Evolutionary conservation across 2,329 filamentous ascomycete species (phyloP).

Genomic region (Rugonectria rugulosa): DNA sequence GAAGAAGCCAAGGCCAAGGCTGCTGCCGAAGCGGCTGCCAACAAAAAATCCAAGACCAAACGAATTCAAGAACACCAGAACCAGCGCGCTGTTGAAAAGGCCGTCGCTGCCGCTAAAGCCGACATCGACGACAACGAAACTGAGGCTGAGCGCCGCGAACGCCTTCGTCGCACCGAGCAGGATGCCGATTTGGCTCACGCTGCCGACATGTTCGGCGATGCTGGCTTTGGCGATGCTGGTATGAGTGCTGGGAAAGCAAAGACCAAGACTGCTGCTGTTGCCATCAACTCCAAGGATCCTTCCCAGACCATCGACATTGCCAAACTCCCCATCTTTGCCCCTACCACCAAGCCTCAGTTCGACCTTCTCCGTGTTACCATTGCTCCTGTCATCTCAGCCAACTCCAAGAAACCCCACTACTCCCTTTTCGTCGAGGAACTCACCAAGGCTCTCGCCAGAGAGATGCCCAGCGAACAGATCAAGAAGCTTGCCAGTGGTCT

Average conservation of each 20-base stretch:
- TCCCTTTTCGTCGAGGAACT: constrained; percentile 91
- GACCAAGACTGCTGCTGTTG: constrained; percentile 70
- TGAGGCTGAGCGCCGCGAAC: constrained; percentile 75
- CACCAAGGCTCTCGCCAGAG: constrained; percentile 83
- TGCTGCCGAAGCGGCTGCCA: constrained; percentile 84
- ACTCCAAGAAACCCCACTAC: constrained; percentile 91
- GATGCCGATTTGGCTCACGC: constrained; percentile 90
- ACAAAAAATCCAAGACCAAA: constrained; percentile 88
- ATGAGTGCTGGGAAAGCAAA: constrained; percentile 71
- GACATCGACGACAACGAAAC: constrained; percentile 73
- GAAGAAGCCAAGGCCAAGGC: constrained; percentile 88
- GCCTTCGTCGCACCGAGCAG: constrained; percentile 81
- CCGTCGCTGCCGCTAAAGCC: constrained; percentile 62
- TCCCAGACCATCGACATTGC: constrained; percentile 82
- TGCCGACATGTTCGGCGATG: constrained; percentile 84
- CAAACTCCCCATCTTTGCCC: constrained; percentile 85
- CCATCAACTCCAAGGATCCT: constrained; percentile 77
- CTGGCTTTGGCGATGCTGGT: constrained; percentile 81
- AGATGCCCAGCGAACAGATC: constrained; percentile 90
- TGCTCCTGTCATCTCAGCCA: constrained; percentile 76
- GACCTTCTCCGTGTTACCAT: constrained; percentile 78
- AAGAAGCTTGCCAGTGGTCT: constrained; percentile 92
- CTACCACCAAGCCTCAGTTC: constrained; percentile 86
- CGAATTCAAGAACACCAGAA: constrained; percentile 83
- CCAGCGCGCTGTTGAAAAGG: constrained; percentile 61